Evolutionary conservation across 371 early-diverging fungal species (phyloP).

Genomic region (Choanephora cucurbitarum): DNA sequence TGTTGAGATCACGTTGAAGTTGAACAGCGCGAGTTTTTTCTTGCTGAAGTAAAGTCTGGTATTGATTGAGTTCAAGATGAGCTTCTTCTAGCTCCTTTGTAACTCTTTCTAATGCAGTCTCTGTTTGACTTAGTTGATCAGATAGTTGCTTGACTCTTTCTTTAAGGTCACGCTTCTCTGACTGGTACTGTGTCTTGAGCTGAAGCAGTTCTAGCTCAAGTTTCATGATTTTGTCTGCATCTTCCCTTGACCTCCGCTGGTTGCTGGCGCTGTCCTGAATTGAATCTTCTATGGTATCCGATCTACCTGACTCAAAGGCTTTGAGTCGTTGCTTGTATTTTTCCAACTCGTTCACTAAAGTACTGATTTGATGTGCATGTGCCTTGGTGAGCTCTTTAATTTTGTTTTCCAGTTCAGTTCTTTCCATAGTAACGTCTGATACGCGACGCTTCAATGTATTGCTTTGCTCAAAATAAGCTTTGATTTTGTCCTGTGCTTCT

Average conservation of each 20-base stretch:
- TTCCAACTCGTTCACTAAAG: slow-evolving; percentile 16
- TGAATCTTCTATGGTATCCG: too few relatives aligned
- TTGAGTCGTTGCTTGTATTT: slow-evolving; percentile 1
- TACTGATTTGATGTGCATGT: slow-evolving; percentile 3
- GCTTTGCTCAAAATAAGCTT: slow-evolving; percentile 5
- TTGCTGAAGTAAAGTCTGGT: neutral
- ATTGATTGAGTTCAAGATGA: neutral
- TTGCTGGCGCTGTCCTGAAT: too few relatives aligned
- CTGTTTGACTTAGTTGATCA: neutral
- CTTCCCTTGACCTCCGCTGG: neutral
- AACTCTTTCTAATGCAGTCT: neutral
- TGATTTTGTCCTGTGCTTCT: slow-evolving; percentile 16
- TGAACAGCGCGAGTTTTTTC: too few relatives aligned
- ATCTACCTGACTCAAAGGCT: neutral
- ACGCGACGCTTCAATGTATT: slow-evolving; percentile 12
- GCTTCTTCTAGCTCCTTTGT: neutral
- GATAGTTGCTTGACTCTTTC: neutral
- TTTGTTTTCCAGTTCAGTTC: slow-evolving; percentile 14
- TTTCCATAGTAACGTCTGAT: neutral
- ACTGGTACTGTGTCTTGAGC: neutral
- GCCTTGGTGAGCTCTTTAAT: slow-evolving; percentile 10
- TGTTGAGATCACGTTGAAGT: too few relatives aligned
- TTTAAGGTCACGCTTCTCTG: neutral
- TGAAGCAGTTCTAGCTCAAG: slow-evolving; percentile 1
- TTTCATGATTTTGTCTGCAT: neutral